Evolutionary conservation across 139 green algal species (phyloP), one percentile per base, ranked within the genome.

Genomic region (Chlorella sp.): DNA sequence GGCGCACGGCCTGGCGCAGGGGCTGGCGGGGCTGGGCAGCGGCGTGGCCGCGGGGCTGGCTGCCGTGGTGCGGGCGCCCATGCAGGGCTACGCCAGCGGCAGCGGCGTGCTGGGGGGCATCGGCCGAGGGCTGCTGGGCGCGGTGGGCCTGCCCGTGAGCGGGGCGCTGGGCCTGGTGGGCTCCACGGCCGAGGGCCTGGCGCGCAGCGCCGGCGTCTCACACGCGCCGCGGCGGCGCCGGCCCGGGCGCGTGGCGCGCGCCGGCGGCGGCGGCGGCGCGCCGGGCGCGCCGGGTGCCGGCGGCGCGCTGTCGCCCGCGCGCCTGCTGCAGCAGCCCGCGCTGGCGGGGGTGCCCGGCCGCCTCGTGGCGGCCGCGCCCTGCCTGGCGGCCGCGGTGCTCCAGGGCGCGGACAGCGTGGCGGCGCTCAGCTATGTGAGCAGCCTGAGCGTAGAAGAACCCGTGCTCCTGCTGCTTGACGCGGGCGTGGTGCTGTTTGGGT

Each of bases 81-180:
- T 79, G 50, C 64, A 75, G 38, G 53, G 74, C 25, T 74, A 75
- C 74, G 75, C 64, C 74, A 68, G 68, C 59, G 68, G 62, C 51
- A 65, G 29, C 40, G 66, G 77, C 25, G 78, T 79, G 33, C 64
- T 80, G 51, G 64, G 48, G 15, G 74, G 64, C 53, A 38, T 84
- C 2, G 80, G 77, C 0, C 67, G 80, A 8, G 79, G 86, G 19
- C 43, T 91, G 73, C 63, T 89, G 46, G 85, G 82, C 3, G 82
- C 74, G 9, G 80, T 91, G 2, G 81, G 80, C 3, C 68, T 84
- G 55, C 86, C 84, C 4, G 67, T 90, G 25, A 85, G 64, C 23
- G 86, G 85, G 17, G 86, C 86, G 0, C 79, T 91, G 36, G 79
- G 84, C 6, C 53, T 89, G 55, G 82, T 91, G 21, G 74, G 67